Evolutionary conservation across 768 basidiomycete species (phyloP).

Genomic region (Boletus rubroflammeus): DNA sequence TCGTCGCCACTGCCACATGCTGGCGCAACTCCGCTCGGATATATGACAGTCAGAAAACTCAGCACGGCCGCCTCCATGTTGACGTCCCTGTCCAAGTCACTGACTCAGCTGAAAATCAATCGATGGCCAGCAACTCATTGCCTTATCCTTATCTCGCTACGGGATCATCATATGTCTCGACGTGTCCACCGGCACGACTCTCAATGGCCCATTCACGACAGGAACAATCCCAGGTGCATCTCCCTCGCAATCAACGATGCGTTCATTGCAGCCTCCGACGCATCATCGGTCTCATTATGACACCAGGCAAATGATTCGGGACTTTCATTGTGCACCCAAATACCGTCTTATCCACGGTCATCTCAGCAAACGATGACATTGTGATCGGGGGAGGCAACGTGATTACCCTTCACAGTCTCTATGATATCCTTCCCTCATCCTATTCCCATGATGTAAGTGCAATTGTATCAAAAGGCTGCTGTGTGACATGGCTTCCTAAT

Average conservation of each 20-base stretch:
- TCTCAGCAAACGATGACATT: neutral
- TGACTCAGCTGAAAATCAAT: neutral
- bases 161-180: neutral
- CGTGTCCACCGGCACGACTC: neutral
- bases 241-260: neutral
- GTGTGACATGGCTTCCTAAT: neutral
- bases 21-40: neutral
- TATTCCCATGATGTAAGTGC: neutral
- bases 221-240: neutral
- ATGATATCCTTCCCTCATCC: neutral
- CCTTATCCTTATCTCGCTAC: neutral
- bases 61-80: neutral
- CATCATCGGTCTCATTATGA: neutral
- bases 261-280: neutral
- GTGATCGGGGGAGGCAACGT: neutral
- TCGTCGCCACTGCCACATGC: neutral
- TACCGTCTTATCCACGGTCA: neutral
- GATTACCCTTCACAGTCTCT: neutral
- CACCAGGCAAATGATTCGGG: neutral
- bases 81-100: neutral
- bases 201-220: neutral
- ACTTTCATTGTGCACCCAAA: neutral
- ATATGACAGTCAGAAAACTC: neutral
- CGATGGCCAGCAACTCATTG: neutral
- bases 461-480: neutral